Base-by-base conservation (phyloP, 1,284 basidiomycete genomes). In the Moesziomyces sp. region DNA sequence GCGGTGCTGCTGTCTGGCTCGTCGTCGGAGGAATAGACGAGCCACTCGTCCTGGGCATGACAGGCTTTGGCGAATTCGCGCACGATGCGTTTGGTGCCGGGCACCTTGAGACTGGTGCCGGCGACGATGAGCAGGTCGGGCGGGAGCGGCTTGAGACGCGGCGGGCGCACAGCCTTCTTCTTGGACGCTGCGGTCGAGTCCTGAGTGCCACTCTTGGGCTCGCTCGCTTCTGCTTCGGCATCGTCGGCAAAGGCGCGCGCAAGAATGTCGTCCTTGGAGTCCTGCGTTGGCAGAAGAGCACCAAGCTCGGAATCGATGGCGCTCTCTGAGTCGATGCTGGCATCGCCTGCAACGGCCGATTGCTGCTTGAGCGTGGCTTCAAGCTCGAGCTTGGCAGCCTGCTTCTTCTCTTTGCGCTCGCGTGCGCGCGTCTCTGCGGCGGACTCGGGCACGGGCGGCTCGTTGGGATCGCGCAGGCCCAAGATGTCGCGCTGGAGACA, bases 31-130 rank as follows among this genome's bases (percentile, higher is more conserved):
- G 66, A 74, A 46, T 74, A 69, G 53, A 69, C 59, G 42, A 68
- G 53, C 64, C 65, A 73, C 34, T 69, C 61, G 46, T 83, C 77
- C 11, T 77, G 79, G 5, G 87, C 85, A 80, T 93, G 94, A 10
- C 96, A 91, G 14, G 87, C 88, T 76, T 89, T 91, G 11, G 94
- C 93, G 76, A 98, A 97, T 64, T 95, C 93, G 84, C 94, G 94
- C 46, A 97, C 93, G 42, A 97, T 89, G 76, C 91, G 91, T 85
- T 93, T 94, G 54, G 97, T 87, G 7, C 95, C 95, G 9, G 97
- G 93, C 83, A 97, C 92, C 73, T 97, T 96, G 74, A 98, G 88
- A 28, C 93, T 94, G 16, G 95, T 98, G 44, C 95, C 95, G 90
- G 97, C 96, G 74, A 98, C 91, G 78, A 98, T 91, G 45, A 98